Percentiles rank a stretch among this genome's conserved stretches.
Evolutionary conservation across 2,329 filamentous ascomycete species (phyloP).

Genomic region (Colletotrichum orchidophilum): DNA sequence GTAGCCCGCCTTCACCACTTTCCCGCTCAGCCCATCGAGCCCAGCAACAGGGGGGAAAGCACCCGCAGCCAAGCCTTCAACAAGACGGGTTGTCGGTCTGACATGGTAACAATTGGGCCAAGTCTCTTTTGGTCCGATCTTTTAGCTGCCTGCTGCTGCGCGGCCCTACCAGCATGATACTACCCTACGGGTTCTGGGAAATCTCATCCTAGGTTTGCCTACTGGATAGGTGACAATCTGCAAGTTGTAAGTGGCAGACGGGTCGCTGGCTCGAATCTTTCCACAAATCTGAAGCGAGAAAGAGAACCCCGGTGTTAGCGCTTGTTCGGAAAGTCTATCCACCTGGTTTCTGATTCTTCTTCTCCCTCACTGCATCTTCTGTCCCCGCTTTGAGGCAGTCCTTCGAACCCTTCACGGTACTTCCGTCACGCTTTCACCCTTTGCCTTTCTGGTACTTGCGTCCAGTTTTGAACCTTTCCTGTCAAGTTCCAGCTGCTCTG

Average conservation of each 20-base stretch:
- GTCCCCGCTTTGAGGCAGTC: background rate
- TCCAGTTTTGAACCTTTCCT: background rate
- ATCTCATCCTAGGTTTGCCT: background rate
- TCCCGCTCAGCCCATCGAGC: background rate
- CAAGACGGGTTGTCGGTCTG: background rate
- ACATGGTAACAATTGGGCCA: background rate
- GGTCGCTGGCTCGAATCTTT: constrained; percentile 5
- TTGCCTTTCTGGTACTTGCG: background rate
- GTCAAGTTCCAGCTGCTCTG: background rate
- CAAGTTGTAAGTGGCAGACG: no score
- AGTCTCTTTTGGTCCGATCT: constrained; percentile 14
- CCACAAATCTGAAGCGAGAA: constrained; percentile 1
- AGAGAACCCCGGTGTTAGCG: background rate
- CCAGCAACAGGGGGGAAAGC: background rate
- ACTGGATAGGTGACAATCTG: no score
- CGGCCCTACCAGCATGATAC: background rate
- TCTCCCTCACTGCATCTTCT: background rate
- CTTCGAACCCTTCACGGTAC: background rate
- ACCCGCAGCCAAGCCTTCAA: constrained; percentile 16
- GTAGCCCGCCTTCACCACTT: background rate
- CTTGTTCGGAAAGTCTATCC: constrained; percentile 16
- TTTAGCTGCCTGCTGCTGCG: background rate
- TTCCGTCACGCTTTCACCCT: background rate
- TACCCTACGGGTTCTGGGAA: background rate
- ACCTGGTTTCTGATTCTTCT: background rate